phyloP scores from a whole-genome alignment of 2,329 filamentous ascomycete species.

The Aureobasidium namibiae region DNA sequence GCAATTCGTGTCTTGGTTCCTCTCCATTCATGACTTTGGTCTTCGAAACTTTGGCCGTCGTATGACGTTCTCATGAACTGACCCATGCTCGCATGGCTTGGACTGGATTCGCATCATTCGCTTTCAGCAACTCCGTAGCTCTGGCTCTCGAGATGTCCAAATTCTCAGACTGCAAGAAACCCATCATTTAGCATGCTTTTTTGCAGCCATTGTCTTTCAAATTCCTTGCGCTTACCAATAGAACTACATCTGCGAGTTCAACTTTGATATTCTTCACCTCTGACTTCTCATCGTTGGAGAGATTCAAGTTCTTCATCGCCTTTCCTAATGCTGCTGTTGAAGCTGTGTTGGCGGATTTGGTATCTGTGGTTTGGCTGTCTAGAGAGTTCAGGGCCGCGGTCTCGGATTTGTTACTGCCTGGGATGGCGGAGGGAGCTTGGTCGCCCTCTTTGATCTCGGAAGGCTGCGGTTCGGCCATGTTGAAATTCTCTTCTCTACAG shows the following conservation, averaged over 20 bases:
- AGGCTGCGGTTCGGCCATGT: conserved; percentile 58
- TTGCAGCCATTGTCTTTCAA: no score
- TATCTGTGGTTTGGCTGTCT: conserved; percentile 41
- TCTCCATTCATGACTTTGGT: neutral
- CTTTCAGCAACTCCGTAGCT: conserved; percentile 66
- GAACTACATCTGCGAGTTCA: conserved; percentile 59
- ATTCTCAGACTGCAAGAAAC: conserved; percentile 51
- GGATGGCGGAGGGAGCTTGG: conserved; percentile 46
- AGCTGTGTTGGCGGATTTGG: conserved; percentile 46
- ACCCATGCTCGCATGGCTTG: conserved; percentile 58
- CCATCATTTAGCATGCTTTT: conserved; percentile 14
- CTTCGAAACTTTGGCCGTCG: no score
- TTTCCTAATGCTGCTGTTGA: conserved; percentile 63
- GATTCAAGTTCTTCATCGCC: conserved; percentile 57
- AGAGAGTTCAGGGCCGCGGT: conserved; percentile 65
- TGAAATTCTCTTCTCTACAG: neutral
- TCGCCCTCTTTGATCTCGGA: conserved; percentile 51
- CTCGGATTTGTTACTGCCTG: conserved; percentile 62
- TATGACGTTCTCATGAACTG: conserved; percentile 20
- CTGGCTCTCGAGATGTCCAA: conserved; percentile 63
- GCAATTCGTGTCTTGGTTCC: neutral
- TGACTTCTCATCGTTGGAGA: conserved; percentile 13
- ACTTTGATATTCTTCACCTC: conserved; percentile 53
- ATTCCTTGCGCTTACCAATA: conserved; percentile 49
- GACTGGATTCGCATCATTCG: conserved; percentile 60